Percentiles rank a stretch among this genome's conserved stretches.
Evolutionary conservation across 1,284 basidiomycete species (phyloP).

Genomic region (Cronartium ribicola): DNA sequence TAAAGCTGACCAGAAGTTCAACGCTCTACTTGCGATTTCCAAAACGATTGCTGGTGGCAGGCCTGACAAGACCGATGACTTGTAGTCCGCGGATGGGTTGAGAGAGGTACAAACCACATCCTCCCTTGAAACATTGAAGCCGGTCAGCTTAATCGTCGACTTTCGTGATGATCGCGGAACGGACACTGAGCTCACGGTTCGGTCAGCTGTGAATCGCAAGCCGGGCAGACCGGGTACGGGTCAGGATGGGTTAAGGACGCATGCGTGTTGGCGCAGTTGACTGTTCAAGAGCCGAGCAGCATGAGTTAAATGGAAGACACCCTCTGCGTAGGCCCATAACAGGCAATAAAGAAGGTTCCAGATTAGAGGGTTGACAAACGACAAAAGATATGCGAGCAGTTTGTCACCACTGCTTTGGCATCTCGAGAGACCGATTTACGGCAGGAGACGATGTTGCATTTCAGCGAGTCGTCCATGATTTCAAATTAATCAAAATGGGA

Average conservation of each 20-base stretch:
- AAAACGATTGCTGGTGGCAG: constrained; percentile 6
- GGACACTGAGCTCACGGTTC: constrained; percentile 1
- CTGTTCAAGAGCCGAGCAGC: constrained; percentile 4
- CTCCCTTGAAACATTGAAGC: neutral
- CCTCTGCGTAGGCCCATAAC: too few species aligned
- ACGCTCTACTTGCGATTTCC: constrained; percentile 10
- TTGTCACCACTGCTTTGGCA: constrained; percentile 9
- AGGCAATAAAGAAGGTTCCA: too few species aligned
- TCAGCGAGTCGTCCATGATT: constrained; percentile 5
- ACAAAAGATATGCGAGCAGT: constrained; percentile 18
- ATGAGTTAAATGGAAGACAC: too few species aligned
- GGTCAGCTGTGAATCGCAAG: neutral
- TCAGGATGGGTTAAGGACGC: neutral
- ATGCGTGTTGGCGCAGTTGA: constrained; percentile 7
- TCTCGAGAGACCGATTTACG: constrained; percentile 7
- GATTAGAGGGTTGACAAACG: neutral
- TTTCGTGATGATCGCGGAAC: neutral
- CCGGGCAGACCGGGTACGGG: constrained; percentile 10
- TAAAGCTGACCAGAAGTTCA: constrained; percentile 14
- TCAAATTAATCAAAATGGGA: too few species aligned
- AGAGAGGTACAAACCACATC: constrained; percentile 23
- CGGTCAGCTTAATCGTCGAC: neutral
- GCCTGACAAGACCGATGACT: neutral
- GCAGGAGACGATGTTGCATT: constrained; percentile 8
- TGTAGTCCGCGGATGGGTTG: constrained; percentile 16